A percentile compares a stretch with the other conserved stretches of the same genome.
Evolutionary conservation across 768 basidiomycete genomes (phyloP).

Genomic region (Candolleomyces eurysporus): DNA sequence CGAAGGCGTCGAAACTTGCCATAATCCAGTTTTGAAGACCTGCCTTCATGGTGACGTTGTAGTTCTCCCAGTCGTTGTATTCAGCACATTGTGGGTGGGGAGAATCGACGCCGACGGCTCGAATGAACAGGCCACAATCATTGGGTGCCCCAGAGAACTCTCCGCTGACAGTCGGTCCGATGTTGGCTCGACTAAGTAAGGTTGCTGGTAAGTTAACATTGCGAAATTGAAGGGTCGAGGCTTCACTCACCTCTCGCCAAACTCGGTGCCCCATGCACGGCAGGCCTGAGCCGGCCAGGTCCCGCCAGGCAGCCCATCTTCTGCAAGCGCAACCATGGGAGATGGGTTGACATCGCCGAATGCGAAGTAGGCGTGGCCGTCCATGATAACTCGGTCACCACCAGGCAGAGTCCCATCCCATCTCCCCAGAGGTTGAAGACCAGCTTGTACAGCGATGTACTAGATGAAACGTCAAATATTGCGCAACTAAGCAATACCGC

Average conservation of each 20-base stretch:
- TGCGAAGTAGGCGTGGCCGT: constrained; percentile 69
- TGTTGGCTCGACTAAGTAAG: constrained; percentile 34
- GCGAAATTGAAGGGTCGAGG: no score
- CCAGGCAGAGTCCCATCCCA: constrained; percentile 57
- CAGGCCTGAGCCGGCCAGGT: constrained; percentile 53
- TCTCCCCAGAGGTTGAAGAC: constrained; percentile 37
- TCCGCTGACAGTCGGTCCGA: constrained; percentile 73
- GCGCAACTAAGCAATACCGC: neutral
- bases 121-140: constrained; percentile 48
- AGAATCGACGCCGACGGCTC: constrained; percentile 5
- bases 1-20: constrained; percentile 41
- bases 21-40: constrained; percentile 48
- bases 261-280: constrained; percentile 51
- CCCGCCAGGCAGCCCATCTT: constrained; percentile 37
- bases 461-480: constrained; percentile 7
- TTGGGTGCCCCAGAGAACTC: constrained; percentile 75
- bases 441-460: constrained; percentile 53
- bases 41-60: constrained; percentile 28
- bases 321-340: constrained; percentile 29
- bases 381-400: constrained; percentile 59
- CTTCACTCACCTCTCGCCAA: constrained; percentile 45
- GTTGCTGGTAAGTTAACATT: no score
- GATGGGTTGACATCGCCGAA: constrained; percentile 43
- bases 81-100: constrained; percentile 33
- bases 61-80: constrained; percentile 50